Evolutionary conservation across 306 rosid genomes (phyloP), one percentile per base, ranked within the genome.

Genomic region (Oemleria cerasiformis): DNA sequence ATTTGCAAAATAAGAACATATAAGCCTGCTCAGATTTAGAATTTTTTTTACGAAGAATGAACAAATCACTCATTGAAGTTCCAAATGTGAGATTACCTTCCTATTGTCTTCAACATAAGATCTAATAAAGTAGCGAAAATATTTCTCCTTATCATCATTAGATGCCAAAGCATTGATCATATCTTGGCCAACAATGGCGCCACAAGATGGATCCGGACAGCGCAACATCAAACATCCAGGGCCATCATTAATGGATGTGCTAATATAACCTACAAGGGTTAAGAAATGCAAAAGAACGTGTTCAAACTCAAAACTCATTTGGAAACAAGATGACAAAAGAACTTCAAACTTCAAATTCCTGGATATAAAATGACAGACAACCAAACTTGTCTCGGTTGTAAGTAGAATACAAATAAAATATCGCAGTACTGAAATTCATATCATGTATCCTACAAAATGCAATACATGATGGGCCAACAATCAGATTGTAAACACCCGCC

Each of bases 151-250:
- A 72, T 90, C 96, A 67, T 88, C 96, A 19, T 64, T 36, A 50
- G 88, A 78, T 51, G 90, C 83, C 73, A 92, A 68, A 30, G 8
- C 53, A 74, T 71, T 73, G 73, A 92, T 85, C 91, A 90, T 92
- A 83, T 92, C 87, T 82, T 92, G 91, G 79, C 82, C 87, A 79
- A 92, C 88, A 81, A 89, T 88, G 60, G 91, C 92, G 70, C 61
- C 86, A 80, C 98, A 92, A 65, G 90, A 75, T 67, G 98, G 98
- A 75, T 92, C 96, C 50, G 98, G 98, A 66, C 98, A 92, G 77
- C 92, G 84, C 85, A 92, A 81, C 86, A 83, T 84, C 79, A 92
- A 84, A 85, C 96, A 90, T 73, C 98, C 96, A 67, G 97, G 96
- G 72, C 98, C 98, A 79, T 86, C 96, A 73, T 84, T 90, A 76